Evolutionary conservation across 768 basidiomycete species (phyloP).

Genomic region (Ephemerocybe angulata): DNA sequence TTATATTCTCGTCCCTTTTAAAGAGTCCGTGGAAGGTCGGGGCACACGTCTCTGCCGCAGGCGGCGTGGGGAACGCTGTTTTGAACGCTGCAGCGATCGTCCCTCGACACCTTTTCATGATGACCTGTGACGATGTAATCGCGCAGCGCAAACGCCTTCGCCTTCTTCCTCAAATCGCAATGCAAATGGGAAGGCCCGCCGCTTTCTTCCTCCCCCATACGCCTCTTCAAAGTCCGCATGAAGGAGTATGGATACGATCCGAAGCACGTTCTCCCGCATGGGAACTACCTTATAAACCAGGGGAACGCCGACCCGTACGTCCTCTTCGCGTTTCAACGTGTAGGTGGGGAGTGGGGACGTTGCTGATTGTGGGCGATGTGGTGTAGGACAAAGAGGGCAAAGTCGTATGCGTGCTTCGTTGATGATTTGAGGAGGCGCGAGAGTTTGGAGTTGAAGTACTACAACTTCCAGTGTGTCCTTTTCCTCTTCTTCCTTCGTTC

Average conservation of each 20-base stretch:
- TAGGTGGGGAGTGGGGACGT: conserved; percentile 62
- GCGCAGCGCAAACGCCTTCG: neutral
- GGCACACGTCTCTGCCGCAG: conserved; percentile 79
- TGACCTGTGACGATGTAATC: neutral
- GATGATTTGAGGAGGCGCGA: conserved; percentile 73
- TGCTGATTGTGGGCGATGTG: conserved; percentile 77
- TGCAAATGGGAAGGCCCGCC: conserved; percentile 70
- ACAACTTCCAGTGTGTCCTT: conserved; percentile 78
- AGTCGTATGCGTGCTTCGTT: too few relatives aligned
- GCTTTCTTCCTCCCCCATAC: conserved; percentile 51
- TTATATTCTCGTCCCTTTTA: too few relatives aligned
- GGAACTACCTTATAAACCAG: too few relatives aligned
- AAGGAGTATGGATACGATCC: too few relatives aligned
- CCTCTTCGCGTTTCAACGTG: neutral
- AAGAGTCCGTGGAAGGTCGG: conserved; percentile 67
- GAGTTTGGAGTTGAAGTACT: conserved; percentile 66
- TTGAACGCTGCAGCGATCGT: neutral
- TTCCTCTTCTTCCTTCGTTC: neutral
- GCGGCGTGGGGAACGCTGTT: conserved; percentile 40
- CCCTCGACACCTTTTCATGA: neutral
- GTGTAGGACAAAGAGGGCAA: too few relatives aligned
- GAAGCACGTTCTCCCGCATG: too few relatives aligned
- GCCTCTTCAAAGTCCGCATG: conserved; percentile 39
- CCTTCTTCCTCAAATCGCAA: conserved; percentile 61
- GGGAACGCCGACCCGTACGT: too few relatives aligned